Conservation (phyloP, 129 eudicot genomes). For the Logfia minima region DNA sequence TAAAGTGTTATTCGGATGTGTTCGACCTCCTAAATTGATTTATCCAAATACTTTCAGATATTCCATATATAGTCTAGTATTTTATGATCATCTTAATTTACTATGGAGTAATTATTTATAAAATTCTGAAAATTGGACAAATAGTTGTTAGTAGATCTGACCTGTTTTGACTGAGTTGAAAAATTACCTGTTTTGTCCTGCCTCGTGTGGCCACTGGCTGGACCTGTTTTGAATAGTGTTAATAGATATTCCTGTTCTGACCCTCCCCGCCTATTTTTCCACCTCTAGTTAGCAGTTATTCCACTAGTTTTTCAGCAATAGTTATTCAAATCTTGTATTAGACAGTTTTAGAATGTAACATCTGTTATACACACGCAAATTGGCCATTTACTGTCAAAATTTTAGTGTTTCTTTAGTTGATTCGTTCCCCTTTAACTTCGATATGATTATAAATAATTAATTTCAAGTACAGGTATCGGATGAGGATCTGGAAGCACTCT, state of each 20-base stretch:
- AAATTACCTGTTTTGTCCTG: not conserved
- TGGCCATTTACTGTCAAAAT: not conserved
- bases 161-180: not conserved
- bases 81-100: no score
- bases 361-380: not conserved
- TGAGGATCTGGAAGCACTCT: constrained; percentile 54
- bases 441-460: not conserved
- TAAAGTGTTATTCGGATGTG: no score
- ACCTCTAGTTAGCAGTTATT: not conserved
- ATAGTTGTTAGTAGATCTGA: not conserved
- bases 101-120: no score
- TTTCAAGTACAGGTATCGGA: constrained; percentile 47
- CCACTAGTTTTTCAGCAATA: not conserved
- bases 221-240: not conserved
- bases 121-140: no score
- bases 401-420: not conserved
- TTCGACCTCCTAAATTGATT: no score
- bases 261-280: not conserved
- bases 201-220: not conserved
- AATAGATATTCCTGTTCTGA: not conserved
- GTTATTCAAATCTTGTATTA: not conserved
- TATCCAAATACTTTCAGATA: no score
- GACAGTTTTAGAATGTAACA: not conserved
- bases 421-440: not conserved
- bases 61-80: no score